Evolutionary conservation across 2,329 filamentous ascomycete genomes (phyloP).

Genomic region (Aspergillus phoenicis): DNA sequence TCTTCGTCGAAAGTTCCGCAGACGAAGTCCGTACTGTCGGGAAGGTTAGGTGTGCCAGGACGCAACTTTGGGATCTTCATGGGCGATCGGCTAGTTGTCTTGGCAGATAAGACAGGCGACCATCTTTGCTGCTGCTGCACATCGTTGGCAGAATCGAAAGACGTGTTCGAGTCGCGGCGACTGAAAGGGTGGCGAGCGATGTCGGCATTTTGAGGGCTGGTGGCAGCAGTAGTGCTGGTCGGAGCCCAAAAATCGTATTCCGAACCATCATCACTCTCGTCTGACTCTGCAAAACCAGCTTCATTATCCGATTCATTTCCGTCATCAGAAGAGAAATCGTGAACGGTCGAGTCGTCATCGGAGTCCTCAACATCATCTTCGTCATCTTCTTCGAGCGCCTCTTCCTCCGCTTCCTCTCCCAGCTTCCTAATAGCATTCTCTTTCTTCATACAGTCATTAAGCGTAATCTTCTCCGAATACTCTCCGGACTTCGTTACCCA

Average conservation of each 20-base stretch:
- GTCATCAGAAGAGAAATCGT: slow-evolving; percentile 55
- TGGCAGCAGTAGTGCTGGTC: slow-evolving; percentile 49
- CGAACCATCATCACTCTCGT: slow-evolving; percentile 65
- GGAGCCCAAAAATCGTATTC: slow-evolving; percentile 68
- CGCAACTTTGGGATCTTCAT: slow-evolving; percentile 60
- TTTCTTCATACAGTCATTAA: slow-evolving; percentile 85
- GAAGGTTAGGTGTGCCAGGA: slow-evolving; percentile 75
- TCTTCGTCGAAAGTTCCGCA: slow-evolving; percentile 97
- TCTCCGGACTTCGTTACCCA: slow-evolving; percentile 78
- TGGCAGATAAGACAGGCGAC: slow-evolving; percentile 34
- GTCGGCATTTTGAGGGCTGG: slow-evolving; percentile 56
- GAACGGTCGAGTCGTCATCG: slow-evolving; percentile 63
- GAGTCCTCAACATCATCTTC: slow-evolving; percentile 56
- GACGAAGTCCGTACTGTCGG: slow-evolving; percentile 98
- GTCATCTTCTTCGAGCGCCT: slow-evolving; percentile 74
- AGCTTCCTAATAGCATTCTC: slow-evolving; percentile 86
- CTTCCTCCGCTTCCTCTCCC: slow-evolving; percentile 87
- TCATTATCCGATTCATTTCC: slow-evolving; percentile 83
- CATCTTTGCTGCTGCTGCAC: slow-evolving; percentile 29
- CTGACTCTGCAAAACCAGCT: slow-evolving; percentile 69
- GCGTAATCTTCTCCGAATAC: slow-evolving; percentile 72
- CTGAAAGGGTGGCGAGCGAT: slow-evolving; percentile 49
- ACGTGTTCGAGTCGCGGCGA: slow-evolving; percentile 56
- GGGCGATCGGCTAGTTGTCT: slow-evolving; percentile 34
- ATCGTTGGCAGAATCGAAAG: slow-evolving; percentile 54